Conservation (phyloP, 352 stramenopile genomes). For the Phytophthora brassicae region DNA sequence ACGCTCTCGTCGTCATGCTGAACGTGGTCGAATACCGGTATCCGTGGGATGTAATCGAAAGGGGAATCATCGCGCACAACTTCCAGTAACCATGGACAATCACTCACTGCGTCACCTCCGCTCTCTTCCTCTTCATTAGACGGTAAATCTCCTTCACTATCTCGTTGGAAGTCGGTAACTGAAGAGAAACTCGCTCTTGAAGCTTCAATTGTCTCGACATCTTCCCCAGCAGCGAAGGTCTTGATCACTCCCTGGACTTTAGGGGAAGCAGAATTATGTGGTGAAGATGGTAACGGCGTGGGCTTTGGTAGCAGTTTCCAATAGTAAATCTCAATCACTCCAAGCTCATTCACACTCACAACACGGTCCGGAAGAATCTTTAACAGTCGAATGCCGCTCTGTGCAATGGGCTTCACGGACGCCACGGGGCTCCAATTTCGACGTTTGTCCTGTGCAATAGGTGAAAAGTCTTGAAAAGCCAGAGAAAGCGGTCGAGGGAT, state of each 20-base stretch:
- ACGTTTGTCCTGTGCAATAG: constrained; percentile 54
- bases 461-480: constrained; percentile 64
- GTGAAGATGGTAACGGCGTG: constrained; percentile 7
- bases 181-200: constrained; percentile 16
- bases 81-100: constrained; percentile 73
- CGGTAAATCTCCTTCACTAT: constrained; percentile 20
- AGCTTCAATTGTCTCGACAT: constrained; percentile 7
- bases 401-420: constrained; percentile 60
- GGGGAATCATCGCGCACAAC: constrained; percentile 68
- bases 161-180: constrained; percentile 7
- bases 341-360: constrained; percentile 80
- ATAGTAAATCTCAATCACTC: constrained; percentile 85
- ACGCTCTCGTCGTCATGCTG: constrained; percentile 19
- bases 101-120: constrained; percentile 13
- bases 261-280: constrained; percentile 3
- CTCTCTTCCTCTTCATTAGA: constrained; percentile 10
- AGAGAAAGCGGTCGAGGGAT: constrained; percentile 57
- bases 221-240: constrained; percentile 17
- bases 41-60: constrained; percentile 78
- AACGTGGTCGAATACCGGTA: constrained; percentile 71
- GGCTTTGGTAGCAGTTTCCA: constrained; percentile 79
- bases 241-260: constrained; percentile 16
- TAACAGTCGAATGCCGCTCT: constrained; percentile 57
- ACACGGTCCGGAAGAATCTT: constrained; percentile 80
- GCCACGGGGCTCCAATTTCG: constrained; percentile 61